Conservation (phyloP, 441 rosid species). For the Aleurites moluccanus region DNA sequence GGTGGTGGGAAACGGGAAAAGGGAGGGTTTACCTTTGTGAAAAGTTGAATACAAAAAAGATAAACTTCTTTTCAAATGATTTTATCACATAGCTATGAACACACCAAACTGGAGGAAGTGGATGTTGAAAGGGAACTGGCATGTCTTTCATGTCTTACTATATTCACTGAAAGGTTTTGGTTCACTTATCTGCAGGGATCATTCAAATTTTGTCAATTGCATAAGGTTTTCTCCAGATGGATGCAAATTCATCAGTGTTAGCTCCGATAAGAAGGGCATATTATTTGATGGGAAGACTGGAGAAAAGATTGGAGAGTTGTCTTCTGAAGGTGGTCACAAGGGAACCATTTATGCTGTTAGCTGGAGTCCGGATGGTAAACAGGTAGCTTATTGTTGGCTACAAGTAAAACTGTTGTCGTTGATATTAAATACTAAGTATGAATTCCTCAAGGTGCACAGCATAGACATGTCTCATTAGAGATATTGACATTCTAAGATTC, state of each 20-base stretch:
- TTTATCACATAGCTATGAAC: background rate
- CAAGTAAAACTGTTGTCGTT: background rate
- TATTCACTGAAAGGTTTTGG: conserved; percentile 17
- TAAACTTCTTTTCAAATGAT: background rate
- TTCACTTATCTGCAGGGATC: conserved; percentile 55
- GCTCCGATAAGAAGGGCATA: conserved; percentile 91
- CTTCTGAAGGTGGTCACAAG: conserved; percentile 77
- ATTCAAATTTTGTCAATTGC: conserved; percentile 94
- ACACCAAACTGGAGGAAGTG: background rate
- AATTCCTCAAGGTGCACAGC: background rate
- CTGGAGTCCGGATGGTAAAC: conserved; percentile 93
- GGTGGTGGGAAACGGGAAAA: background rate
- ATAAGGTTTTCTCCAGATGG: conserved; percentile 94
- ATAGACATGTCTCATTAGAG: background rate
- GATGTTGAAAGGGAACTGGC: background rate
- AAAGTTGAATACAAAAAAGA: background rate
- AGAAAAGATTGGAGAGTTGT: conserved; percentile 74
- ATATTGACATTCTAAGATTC: background rate
- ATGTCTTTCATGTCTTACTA: conserved; percentile 4
- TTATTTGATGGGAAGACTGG: conserved; percentile 85
- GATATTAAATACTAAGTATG: background rate
- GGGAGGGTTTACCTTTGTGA: background rate
- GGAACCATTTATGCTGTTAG: conserved; percentile 91
- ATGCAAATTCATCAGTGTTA: conserved; percentile 79
- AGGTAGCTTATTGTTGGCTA: conserved; percentile 43